Evolutionary conservation across 176 grass and related monocot species (phyloP), one percentile per base, ranked within the genome.

Genomic region (Rhynchospora breviuscula): DNA sequence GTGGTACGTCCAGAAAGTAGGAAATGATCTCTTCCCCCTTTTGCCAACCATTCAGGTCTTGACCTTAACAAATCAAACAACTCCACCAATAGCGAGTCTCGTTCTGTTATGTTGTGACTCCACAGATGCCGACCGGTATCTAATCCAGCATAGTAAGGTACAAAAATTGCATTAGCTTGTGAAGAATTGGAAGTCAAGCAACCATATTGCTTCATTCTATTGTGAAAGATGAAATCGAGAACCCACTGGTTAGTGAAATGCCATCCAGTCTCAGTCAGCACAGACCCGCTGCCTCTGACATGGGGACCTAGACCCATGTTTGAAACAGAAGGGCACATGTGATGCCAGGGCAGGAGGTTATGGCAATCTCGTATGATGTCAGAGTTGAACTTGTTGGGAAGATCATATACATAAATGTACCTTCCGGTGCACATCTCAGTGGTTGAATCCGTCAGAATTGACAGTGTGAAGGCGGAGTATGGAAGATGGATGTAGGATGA

Each of bases 341-440:
- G 85, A 53, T 31, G 82, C 86, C 88, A 92, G 63, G 82, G 85
- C 64, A 54, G 86, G 54, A 97, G 76, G 63, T 78, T 67, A 13
- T 18, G 81, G 83, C 91, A 97, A 75, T 80, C 81, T 29, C 46
- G 83, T 49, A 97, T 40, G 52, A 97, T 89, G 74, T 92, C 94
- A 18, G 74, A 73, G 80, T 97, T 94, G 88, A 97, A 97, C 7
- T 89, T 79, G 0, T 84, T 58, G 11, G 94, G 91, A 15, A 97
- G 90, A 1, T 94, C 83, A 73, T 92, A 92, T n/a, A 94, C 87
- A 69, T 97, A 97, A 78, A 97, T 87, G 85, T 94, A 94, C 76
- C 90, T 81, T 7, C 90, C 91, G 8, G 71, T 63, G 60, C 94
- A 97, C 0, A 82, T 83, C 71, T 86, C 90, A n/a, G 63, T 61